A percentile compares a stretch with the other conserved stretches of the same genome.
Evolutionary conservation across 441 rosid genomes (phyloP).

Genomic region (Adansonia madagascariensis): DNA sequence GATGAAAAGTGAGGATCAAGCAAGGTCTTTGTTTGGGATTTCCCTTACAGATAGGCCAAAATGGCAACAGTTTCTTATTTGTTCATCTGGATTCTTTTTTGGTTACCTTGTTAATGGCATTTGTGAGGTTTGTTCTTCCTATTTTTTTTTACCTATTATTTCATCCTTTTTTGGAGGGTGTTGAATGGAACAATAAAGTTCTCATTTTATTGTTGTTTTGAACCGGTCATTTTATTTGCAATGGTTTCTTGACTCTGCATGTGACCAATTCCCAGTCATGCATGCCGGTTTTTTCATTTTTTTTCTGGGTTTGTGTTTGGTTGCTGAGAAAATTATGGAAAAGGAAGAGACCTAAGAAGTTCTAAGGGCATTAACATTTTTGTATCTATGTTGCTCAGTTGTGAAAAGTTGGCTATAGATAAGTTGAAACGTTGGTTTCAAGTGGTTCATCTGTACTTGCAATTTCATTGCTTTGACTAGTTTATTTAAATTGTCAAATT

Average conservation of each 20-base stretch:
- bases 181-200: neutral
- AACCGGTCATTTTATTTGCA: neutral
- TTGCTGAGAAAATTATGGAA: conserved; percentile 22
- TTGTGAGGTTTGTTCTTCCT: conserved; percentile 60
- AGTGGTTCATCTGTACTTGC: neutral
- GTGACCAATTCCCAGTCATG: conserved; percentile 16
- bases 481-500: neutral
- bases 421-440: neutral
- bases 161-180: conserved; percentile 23
- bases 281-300: neutral
- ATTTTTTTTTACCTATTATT: too few species aligned
- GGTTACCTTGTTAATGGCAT: conserved; percentile 94
- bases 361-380: neutral
- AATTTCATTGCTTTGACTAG: neutral
- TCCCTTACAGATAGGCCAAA: conserved; percentile 55
- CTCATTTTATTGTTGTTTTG: conserved; percentile 8
- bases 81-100: conserved; percentile 93
- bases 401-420: neutral
- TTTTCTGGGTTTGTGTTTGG: conserved; percentile 25
- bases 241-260: conserved; percentile 16
- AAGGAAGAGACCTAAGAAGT: neutral
- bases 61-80: conserved; percentile 80
- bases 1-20: conserved; percentile 55
- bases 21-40: conserved; percentile 60
- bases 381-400: neutral